Conservation (phyloP, 768 basidiomycete species). For the Serendipita sp. region DNA sequence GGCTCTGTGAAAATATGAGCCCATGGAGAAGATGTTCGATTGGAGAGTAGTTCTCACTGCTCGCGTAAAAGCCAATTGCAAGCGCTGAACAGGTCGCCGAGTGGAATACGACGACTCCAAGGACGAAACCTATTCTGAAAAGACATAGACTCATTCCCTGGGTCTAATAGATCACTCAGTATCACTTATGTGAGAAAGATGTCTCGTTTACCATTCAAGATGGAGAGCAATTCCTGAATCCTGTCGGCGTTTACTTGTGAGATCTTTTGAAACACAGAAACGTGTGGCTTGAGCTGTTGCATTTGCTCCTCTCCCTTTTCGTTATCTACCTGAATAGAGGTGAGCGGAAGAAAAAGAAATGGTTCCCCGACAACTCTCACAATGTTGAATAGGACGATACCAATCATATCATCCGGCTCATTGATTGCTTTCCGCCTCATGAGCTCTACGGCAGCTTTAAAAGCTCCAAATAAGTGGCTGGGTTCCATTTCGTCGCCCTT, state of each 20-base stretch:
- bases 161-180: background rate
- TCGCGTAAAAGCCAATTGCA: slow-evolving; percentile 83
- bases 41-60: slow-evolving; percentile 34
- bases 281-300: slow-evolving; percentile 51
- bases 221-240: slow-evolving; percentile 59
- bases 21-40: background rate
- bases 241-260: slow-evolving; percentile 61
- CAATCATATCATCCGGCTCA: slow-evolving; percentile 78
- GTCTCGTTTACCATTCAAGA: slow-evolving; percentile 52
- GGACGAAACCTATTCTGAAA: slow-evolving; percentile 51
- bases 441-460: slow-evolving; percentile 72
- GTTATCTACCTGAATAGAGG: slow-evolving; percentile 17
- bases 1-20: slow-evolving; percentile 31
- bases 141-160: background rate
- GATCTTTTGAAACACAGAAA: slow-evolving; percentile 61
- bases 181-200: background rate
- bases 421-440: slow-evolving; percentile 81
- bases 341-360: background rate
- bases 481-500: slow-evolving; percentile 18
- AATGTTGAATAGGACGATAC: slow-evolving; percentile 84
- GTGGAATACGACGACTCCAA: slow-evolving; percentile 42
- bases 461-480: slow-evolving; percentile 51
- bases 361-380: slow-evolving; percentile 29
- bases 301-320: slow-evolving; percentile 22
- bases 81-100: slow-evolving; percentile 81